Evolutionary conservation across 1,139 yeast species (phyloP), one percentile per base, ranked within the genome.

Genomic region (Dujonia santamariae): DNA sequence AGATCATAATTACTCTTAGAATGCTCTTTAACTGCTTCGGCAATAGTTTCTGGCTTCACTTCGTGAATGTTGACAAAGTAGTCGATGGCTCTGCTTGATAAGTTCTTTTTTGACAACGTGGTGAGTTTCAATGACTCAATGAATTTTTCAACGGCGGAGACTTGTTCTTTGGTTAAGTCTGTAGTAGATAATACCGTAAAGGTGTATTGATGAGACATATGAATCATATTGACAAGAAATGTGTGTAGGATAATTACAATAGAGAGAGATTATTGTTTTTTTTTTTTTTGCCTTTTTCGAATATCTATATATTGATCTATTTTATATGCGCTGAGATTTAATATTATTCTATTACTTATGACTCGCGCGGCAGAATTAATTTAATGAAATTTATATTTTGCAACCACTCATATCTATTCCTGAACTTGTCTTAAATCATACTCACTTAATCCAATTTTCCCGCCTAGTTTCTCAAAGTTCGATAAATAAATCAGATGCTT

Each of bases 401-500:
- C n/a, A n/a, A n/a, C n/a, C n/a, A n/a, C n/a, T n/a, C n/a, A n/a
- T n/a, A n/a, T n/a, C 23, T 12, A 21, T 12, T n/a, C n/a, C n/a
- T n/a, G n/a, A n/a, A n/a, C n/a, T n/a, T n/a, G 32, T 41, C 71
- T 54, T 43, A 67, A 63, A 39, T 69, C 72, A 40, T 53, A 68
- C 44, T 69, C 75, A 51, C 94, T 80, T 40, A 86, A 67, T 7
- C 97, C 97, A 36, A 90, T 74, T 8, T 59, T 60, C 12, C 75
- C 72, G 15, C 96, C 97, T 33, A 85, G 72, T 44, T 67, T 63
- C 33, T 72, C 66, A 50, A 84, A 90, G 47, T 87, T 77, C 29
- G 67, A 58, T 62, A 81, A 52, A 50, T 85, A 84, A 35, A 64
- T 67, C 7, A 54, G 51, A 43, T 77, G 72, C 47, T 82, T 84